phyloP scores from a whole-genome alignment of 768 basidiomycete species.

The Tubosaeta brunneosetosa region DNA sequence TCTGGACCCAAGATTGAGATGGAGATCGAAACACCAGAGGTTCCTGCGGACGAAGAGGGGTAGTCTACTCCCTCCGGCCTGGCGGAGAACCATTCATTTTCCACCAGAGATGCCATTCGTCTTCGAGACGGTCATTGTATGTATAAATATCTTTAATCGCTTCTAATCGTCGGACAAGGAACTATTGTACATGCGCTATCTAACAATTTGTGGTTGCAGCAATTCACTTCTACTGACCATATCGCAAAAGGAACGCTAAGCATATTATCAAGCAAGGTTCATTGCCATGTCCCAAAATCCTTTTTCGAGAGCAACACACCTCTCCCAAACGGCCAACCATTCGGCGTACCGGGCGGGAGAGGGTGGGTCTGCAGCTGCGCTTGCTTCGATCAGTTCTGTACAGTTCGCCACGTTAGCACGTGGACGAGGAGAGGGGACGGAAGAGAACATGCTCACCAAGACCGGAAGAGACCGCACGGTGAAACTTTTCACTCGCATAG shows the following conservation, averaged over 20 bases:
- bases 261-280: constrained; percentile 10
- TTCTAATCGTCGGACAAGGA: background rate
- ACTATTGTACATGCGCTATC: background rate
- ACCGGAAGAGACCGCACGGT: constrained; percentile 65
- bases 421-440: background rate
- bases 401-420: background rate
- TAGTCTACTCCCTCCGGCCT: background rate
- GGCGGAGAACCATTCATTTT: background rate
- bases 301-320: constrained; percentile 72
- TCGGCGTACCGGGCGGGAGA: constrained; percentile 54
- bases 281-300: constrained; percentile 83
- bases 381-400: constrained; percentile 68
- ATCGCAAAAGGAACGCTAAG: too few species aligned
- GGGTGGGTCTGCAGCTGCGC: constrained; percentile 59
- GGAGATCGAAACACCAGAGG: constrained; percentile 24
- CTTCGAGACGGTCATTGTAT: background rate
- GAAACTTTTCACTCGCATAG: constrained; percentile 69
- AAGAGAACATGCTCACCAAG: constrained; percentile 50
- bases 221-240: background rate
- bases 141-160: background rate
- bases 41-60: background rate
- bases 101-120: background rate
- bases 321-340: constrained; percentile 70
- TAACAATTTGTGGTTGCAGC: background rate
- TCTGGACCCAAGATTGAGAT: constrained; percentile 39